A percentile compares a stretch with the other conserved stretches of the same genome.
These are phyloP conservation scores for Fusarium succisae DNA, from an alignment of 2,329 filamentous ascomycete species.

Conservation along the genomic window DNA sequence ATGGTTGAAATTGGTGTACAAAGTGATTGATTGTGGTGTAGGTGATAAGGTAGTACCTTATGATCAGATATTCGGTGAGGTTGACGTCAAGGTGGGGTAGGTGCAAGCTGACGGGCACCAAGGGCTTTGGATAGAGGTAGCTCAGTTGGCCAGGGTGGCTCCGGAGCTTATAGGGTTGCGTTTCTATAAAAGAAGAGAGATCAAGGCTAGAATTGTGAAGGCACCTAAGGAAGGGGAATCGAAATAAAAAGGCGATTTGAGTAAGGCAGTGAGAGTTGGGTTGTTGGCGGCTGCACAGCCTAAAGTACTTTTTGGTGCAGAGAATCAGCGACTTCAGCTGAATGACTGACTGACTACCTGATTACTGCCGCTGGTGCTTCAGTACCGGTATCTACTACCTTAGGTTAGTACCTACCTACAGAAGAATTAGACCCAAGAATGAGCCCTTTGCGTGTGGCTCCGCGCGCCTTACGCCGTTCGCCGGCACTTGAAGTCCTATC, in stretches of 20 bases:
- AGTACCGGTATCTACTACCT: background rate
- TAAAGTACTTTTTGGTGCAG: background rate
- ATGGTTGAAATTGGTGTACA: background rate
- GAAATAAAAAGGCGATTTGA: conserved; percentile 10
- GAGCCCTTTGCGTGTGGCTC: conserved; percentile 4
- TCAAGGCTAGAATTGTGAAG: background rate
- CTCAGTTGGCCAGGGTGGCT: background rate
- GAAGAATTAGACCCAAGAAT: background rate
- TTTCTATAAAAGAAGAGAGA: background rate
- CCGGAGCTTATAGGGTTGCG: background rate
- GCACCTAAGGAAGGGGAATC: background rate
- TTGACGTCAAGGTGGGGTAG: conserved; percentile 31
- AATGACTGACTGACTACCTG: background rate
- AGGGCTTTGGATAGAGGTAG: background rate
- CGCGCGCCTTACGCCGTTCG: conserved; percentile 23
- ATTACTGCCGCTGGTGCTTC: background rate
- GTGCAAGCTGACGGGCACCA: background rate
- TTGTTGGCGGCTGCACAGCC: conserved; percentile 13
- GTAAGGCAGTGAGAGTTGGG: conserved; percentile 3
- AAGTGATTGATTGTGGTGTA: conserved; percentile 12
- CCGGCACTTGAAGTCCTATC: conserved; percentile 5
- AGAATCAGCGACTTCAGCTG: conserved; percentile 9
- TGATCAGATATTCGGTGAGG: conserved; percentile 8
- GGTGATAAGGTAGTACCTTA: background rate
- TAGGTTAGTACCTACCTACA: no score